Conservation (phyloP, 1,284 basidiomycete genomes). For the Gymnopus androsaceus region DNA sequence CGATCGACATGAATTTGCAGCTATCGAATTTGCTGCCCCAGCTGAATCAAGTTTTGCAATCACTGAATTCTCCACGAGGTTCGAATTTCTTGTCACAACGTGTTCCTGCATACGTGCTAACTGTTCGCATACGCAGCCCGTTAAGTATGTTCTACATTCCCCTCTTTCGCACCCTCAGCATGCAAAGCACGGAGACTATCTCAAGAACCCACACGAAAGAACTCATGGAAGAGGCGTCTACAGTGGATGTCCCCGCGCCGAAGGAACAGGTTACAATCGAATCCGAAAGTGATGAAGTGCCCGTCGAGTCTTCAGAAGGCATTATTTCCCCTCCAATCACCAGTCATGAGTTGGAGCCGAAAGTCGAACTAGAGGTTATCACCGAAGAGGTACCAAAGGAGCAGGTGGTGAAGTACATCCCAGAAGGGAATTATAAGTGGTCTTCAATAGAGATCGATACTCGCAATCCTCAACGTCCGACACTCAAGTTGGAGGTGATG, state of each 20-base stretch:
- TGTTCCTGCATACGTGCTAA: not conserved
- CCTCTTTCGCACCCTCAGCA: conserved; percentile 50
- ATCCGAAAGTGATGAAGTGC: not conserved
- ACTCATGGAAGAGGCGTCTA: conserved; percentile 14
- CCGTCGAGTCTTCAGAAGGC: not conserved
- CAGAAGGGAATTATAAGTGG: conserved; percentile 68
- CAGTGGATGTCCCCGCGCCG: not conserved
- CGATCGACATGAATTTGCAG: conserved; percentile 83
- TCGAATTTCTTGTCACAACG: not conserved
- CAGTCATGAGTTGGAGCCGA: conserved; percentile 12
- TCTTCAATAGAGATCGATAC: conserved; percentile 78
- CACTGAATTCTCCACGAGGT: conserved; percentile 44
- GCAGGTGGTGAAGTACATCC: conserved; percentile 64
- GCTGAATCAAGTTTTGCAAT: conserved; percentile 33
- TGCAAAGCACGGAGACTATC: conserved; percentile 45
- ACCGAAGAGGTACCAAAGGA: conserved; percentile 55
- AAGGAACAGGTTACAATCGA: not conserved
- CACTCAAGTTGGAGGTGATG: conserved; percentile 57
- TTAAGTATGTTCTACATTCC: conserved; percentile 77
- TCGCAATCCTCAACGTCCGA: conserved; percentile 53
- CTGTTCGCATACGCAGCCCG: conserved; percentile 43
- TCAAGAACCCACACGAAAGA: conserved; percentile 24
- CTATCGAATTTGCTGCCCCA: conserved; percentile 59
- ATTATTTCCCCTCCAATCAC: not conserved
- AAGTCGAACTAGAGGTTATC: conserved; percentile 23